Percentiles rank a stretch among this genome's conserved stretches.
Conservation (phyloP, 768 basidiomycete species). For the Wakefieldia striispora region DNA sequence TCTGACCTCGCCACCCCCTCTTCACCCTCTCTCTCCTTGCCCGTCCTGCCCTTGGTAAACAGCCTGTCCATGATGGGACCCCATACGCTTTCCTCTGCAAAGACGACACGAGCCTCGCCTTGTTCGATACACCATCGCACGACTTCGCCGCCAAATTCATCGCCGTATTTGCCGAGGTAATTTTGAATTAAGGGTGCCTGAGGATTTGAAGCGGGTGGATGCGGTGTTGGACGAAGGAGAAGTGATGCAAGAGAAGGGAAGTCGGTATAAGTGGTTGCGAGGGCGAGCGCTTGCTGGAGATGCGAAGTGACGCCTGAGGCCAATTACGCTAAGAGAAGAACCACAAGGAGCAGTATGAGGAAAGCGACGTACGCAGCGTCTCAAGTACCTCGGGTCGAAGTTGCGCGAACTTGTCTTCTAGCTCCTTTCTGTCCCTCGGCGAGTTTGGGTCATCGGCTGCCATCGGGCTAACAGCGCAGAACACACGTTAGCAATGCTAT, state of each 20-base stretch:
- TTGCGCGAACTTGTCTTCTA: conserved; percentile 65
- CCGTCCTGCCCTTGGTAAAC: conserved; percentile 40
- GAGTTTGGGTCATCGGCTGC: conserved; percentile 47
- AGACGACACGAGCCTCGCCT: conserved; percentile 79
- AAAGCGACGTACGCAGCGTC: conserved; percentile 64
- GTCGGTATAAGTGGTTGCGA: conserved; percentile 87
- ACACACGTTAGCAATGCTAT: background rate
- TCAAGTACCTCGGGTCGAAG: conserved; percentile 77
- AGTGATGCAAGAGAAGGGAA: conserved; percentile 83
- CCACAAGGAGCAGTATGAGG: background rate
- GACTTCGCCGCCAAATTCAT: conserved; percentile 85
- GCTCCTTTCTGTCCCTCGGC: conserved; percentile 54
- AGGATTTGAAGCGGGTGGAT: conserved; percentile 62
- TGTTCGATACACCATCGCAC: conserved; percentile 93
- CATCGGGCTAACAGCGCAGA: conserved; percentile 36
- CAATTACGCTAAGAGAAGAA: background rate
- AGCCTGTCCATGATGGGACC: conserved; percentile 66
- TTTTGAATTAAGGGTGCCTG: conserved; percentile 57
- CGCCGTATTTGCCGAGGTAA: conserved; percentile 77
- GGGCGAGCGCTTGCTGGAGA: conserved; percentile 66
- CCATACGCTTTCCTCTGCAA: conserved; percentile 69
- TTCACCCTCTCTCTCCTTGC: conserved; percentile 25
- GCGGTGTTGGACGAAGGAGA: conserved; percentile 67
- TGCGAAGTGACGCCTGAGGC: conserved; percentile 62
- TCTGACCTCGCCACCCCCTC: conserved; percentile 48